phyloP scores from a whole-genome alignment of 1,284 basidiomycete species.

The Entoloma clypeatum region DNA sequence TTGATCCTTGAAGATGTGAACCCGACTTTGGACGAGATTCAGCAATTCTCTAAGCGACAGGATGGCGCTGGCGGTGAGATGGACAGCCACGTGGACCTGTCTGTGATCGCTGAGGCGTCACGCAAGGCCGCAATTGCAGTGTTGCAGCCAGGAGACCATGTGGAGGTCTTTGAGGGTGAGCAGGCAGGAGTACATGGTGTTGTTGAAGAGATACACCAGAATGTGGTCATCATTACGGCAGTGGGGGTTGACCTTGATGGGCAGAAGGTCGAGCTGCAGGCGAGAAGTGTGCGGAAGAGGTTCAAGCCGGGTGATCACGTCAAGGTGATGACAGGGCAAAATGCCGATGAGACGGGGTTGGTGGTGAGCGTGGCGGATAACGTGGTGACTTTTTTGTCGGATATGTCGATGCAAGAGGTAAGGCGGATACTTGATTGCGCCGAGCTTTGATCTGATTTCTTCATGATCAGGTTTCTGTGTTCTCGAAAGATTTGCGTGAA shows the following conservation, averaged over 20 bases:
- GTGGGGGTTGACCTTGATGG: conserved; percentile 81
- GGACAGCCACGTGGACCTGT: conserved; percentile 68
- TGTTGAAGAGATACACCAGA: conserved; percentile 85
- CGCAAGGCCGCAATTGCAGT: conserved; percentile 84
- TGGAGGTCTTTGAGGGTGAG: conserved; percentile 97
- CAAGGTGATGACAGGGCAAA: conserved; percentile 96
- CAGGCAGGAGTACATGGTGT: conserved; percentile 91
- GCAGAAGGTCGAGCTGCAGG: conserved; percentile 84
- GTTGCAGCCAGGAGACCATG: conserved; percentile 95
- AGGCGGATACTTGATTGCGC: conserved; percentile 12
- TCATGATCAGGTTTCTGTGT: conserved; percentile 77
- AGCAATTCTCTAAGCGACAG: conserved; percentile 75
- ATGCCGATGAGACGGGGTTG: conserved; percentile 93
- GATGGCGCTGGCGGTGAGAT: conserved; percentile 61
- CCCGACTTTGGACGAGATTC: conserved; percentile 95
- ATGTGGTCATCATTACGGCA: conserved; percentile 83
- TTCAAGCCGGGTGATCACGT: conserved; percentile 99
- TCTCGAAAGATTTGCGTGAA: conserved; percentile 95
- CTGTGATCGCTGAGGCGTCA: conserved; percentile 85
- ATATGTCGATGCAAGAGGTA: conserved; percentile 93
- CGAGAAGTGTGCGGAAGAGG: conserved; percentile 86
- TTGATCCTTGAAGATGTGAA: conserved; percentile 88
- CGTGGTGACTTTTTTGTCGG: conserved; percentile 95
- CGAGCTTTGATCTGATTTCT: conserved; percentile 4
- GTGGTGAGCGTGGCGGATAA: conserved; percentile 91